Conservation (phyloP, 306 rosid genomes). For the Cucurbita argyrosperma region DNA sequence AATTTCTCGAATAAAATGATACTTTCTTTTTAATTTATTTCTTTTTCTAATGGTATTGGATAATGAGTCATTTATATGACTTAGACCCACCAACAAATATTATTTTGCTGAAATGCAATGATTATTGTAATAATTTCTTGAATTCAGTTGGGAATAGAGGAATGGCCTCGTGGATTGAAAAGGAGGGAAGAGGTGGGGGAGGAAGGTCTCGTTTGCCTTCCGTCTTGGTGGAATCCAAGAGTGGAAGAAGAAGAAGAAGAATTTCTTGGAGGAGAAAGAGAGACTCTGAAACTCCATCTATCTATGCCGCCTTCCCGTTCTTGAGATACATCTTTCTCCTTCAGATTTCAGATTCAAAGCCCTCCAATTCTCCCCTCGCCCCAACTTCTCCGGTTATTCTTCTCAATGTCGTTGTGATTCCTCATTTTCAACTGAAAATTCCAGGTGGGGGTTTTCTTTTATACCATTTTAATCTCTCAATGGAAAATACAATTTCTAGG, state of each 20-base stretch:
- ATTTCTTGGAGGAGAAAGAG: not conserved
- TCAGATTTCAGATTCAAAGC: not conserved
- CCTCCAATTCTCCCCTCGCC: not conserved
- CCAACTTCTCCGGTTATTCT: not conserved
- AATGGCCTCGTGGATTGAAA: not conserved
- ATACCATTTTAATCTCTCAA: not conserved
- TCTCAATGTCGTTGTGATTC: not conserved
- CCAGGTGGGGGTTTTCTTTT: constrained; percentile 14
- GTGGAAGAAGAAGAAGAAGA: not conserved
- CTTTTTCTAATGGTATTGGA: not conserved
- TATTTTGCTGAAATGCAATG: not conserved
- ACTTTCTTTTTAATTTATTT: not conserved
- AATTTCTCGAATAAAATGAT: too few species aligned
- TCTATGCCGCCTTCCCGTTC: constrained; percentile 7
- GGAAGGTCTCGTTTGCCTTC: constrained; percentile 10
- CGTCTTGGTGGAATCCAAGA: constrained; percentile 14
- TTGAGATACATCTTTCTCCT: not conserved
- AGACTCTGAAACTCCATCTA: not conserved
- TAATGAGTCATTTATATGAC: not conserved
- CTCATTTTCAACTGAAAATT: not conserved
- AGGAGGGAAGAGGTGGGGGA: not conserved
- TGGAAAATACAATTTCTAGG: not conserved
- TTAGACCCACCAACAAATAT: not conserved
- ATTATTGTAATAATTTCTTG: not conserved
- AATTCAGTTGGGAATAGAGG: not conserved